phyloP scores from a whole-genome alignment of 2,329 filamentous ascomycete genomes.

The Talaromyces sp. region DNA sequence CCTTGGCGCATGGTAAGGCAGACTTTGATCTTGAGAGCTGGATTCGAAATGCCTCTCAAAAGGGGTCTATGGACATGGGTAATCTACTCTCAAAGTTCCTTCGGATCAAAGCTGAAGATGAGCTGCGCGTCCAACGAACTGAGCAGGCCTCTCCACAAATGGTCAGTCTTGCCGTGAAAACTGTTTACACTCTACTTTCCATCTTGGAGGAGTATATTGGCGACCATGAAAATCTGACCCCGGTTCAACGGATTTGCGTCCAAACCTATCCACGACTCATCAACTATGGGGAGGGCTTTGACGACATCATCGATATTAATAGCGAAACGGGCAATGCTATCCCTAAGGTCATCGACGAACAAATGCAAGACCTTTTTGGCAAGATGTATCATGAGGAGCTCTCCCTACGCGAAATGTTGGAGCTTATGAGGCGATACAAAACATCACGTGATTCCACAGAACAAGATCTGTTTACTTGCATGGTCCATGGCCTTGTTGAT shows the following conservation, averaged over 20 bases:
- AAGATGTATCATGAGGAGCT: constrained; percentile 94
- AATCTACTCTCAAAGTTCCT: constrained; percentile 73
- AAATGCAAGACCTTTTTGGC: constrained; percentile 98
- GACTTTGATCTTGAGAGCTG: constrained; percentile 77
- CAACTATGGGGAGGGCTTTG: constrained; percentile 90
- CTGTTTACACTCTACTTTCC: constrained; percentile 72
- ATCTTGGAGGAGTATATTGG: constrained; percentile 66
- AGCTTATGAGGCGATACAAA: constrained; percentile 80
- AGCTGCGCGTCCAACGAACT: constrained; percentile 66
- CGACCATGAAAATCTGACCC: constrained; percentile 65
- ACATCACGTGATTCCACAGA: constrained; percentile 75
- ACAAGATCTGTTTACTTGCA: constrained; percentile 94
- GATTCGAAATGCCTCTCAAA: constrained; percentile 64
- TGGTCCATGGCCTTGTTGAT: constrained; percentile 96
- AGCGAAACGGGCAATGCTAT: constrained; percentile 76
- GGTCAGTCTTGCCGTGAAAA: constrained; percentile 76
- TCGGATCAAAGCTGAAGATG: constrained; percentile 75
- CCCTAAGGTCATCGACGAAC: constrained; percentile 70
- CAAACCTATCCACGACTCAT: constrained; percentile 90
- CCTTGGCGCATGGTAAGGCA: constrained; percentile 74
- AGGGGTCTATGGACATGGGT: constrained; percentile 63
- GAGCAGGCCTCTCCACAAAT: constrained; percentile 63
- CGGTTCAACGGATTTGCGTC: constrained; percentile 80
- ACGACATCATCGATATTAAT: constrained; percentile 85
- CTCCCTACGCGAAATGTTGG: constrained; percentile 78